Evolutionary conservation across 768 basidiomycete genomes (phyloP).

Genomic region (Russula lepida): DNA sequence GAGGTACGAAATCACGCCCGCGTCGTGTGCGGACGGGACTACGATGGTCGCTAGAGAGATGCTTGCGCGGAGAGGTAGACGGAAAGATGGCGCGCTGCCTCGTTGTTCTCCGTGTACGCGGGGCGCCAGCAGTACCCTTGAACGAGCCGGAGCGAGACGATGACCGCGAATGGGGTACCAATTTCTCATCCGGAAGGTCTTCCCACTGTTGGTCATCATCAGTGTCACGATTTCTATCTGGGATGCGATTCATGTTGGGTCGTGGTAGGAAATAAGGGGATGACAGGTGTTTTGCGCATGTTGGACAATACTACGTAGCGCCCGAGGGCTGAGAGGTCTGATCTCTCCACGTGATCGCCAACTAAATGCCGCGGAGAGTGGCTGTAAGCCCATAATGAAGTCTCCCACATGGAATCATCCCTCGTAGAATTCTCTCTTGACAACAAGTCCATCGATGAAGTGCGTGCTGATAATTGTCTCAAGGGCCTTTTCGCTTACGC

Average conservation of each 20-base stretch:
- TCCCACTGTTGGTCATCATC: conserved; percentile 11
- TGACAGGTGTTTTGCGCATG: neutral
- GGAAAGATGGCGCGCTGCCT: neutral
- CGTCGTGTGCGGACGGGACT: neutral
- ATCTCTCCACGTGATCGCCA: neutral
- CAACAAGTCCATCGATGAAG: conserved; percentile 19
- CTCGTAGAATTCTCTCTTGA: conserved; percentile 14
- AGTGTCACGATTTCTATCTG: neutral
- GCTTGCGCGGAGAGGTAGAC: neutral
- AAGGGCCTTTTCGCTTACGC: neutral
- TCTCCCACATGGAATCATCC: conserved; percentile 8
- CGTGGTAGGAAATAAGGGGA: neutral
- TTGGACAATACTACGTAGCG: neutral
- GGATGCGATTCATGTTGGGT: conserved; percentile 1
- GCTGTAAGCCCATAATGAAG: neutral
- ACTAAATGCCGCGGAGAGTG: neutral
- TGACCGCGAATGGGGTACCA: neutral
- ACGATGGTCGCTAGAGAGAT: neutral
- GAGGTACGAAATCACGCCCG: neutral
- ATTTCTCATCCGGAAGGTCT: conserved; percentile 3
- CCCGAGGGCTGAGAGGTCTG: too few species aligned
- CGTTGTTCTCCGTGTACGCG: conserved; percentile 2
- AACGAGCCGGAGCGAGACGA: neutral
- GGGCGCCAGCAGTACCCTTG: neutral
- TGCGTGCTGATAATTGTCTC: neutral